Evolutionary conservation across 306 rosid genomes (phyloP).

Genomic region (Trichosanthes truncata): DNA sequence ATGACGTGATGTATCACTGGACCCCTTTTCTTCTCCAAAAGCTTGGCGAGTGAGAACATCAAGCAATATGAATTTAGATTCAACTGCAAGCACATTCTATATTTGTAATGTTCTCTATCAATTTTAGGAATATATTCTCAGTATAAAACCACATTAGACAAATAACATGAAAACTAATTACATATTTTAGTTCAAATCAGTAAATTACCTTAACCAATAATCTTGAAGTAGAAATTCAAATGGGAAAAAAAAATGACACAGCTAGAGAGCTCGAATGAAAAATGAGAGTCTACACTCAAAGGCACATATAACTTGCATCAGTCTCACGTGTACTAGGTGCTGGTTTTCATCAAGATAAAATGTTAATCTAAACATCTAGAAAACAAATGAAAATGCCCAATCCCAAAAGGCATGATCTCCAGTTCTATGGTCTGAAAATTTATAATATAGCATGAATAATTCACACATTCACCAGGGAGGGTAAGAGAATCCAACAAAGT

Average conservation of each 20-base stretch:
- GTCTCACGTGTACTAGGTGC: background rate
- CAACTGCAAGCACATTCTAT: background rate
- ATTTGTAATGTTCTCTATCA: background rate
- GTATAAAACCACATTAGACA: background rate
- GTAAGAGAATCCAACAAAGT: slow-evolving; percentile 1
- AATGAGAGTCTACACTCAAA: background rate
- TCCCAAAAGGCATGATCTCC: background rate
- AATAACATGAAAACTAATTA: background rate
- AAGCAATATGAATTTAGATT: background rate
- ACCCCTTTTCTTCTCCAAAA: background rate
- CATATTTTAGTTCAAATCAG: background rate
- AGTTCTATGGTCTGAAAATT: background rate
- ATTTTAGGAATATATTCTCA: background rate
- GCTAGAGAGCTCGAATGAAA: background rate
- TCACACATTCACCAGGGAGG: background rate
- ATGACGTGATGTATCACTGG: background rate
- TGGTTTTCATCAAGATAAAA: background rate
- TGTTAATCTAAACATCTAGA: background rate
- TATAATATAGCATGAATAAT: background rate
- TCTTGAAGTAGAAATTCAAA: background rate
- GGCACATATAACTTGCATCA: background rate
- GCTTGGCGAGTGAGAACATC: background rate
- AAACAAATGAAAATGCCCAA: background rate
- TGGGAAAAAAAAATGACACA: background rate
- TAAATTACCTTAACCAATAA: background rate